A percentile compares a stretch with the other conserved stretches of the same genome.
Conservation (phyloP, 2,329 filamentous ascomycete genomes). For the Phaeoacremonium minimum region DNA sequence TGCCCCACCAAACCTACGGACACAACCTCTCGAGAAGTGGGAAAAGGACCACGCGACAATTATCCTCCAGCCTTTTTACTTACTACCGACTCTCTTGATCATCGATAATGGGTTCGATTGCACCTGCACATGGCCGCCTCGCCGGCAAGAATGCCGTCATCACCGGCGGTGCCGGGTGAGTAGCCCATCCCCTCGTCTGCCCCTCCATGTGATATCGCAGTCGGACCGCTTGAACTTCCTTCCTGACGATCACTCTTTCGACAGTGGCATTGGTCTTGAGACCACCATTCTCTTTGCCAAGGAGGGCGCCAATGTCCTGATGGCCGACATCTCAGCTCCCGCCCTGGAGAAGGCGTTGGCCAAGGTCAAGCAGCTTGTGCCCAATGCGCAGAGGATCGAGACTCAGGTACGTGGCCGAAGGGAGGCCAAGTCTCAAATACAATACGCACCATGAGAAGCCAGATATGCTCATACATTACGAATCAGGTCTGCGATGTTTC, state of each 20-base stretch:
- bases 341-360: conserved; percentile 72
- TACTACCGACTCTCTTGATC: too few relatives aligned
- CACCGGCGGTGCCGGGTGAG: conserved; percentile 82
- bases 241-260: background rate
- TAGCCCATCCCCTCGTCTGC: conserved; percentile 10
- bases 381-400: conserved; percentile 56
- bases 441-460: too few relatives aligned
- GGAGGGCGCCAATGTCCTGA: conserved; percentile 80
- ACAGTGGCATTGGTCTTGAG: conserved; percentile 87
- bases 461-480: conserved; percentile 10
- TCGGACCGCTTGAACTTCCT: background rate
- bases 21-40: too few relatives aligned
- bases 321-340: conserved; percentile 78
- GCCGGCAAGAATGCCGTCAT: conserved; percentile 64
- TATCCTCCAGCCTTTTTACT: too few relatives aligned
- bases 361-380: conserved; percentile 71
- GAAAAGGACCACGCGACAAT: too few relatives aligned
- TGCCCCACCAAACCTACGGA: too few relatives aligned
- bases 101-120: too few relatives aligned
- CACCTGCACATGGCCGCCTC: too few relatives aligned
- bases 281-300: conserved; percentile 85
- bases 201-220: too few relatives aligned
- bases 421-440: too few relatives aligned
- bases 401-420: conserved; percentile 36
- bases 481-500: conserved; percentile 64